Evolutionary conservation across 371 early-diverging fungal species (phyloP).

Genomic region (Basidiobolus meristosporus): DNA sequence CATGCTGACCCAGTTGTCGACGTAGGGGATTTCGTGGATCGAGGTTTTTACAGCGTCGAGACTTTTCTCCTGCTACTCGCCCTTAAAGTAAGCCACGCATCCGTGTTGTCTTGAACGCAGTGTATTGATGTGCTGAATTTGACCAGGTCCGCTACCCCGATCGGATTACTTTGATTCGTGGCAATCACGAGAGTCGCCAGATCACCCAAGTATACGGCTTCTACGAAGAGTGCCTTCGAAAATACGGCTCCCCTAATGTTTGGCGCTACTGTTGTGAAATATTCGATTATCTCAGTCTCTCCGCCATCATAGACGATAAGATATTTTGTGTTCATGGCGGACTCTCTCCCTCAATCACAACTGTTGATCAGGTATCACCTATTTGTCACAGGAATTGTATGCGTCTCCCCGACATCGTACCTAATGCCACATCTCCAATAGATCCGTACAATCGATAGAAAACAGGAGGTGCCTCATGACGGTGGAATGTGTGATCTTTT

Average conservation of each 20-base stretch:
- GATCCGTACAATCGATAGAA: slow-evolving; percentile 92
- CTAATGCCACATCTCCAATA: slow-evolving; percentile 3
- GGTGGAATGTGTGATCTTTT: slow-evolving; percentile 98
- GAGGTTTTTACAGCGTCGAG: slow-evolving; percentile 97
- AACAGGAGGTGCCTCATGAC: slow-evolving; percentile 97
- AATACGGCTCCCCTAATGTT: slow-evolving; percentile 92
- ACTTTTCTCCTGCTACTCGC: slow-evolving; percentile 95
- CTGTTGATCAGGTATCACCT: slow-evolving; percentile 91
- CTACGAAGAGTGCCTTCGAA: slow-evolving; percentile 96
- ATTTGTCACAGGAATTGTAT: too few relatives aligned
- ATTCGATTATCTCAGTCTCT: slow-evolving; percentile 89
- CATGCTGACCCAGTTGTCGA: background rate
- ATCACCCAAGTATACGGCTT: too few relatives aligned
- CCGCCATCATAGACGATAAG: slow-evolving; percentile 85
- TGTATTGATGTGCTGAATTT: too few relatives aligned
- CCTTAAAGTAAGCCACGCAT: slow-evolving; percentile 52
- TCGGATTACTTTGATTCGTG: slow-evolving; percentile 92
- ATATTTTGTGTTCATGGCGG: slow-evolving; percentile 98
- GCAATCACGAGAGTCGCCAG: too few relatives aligned
- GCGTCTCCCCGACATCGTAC: too few relatives aligned
- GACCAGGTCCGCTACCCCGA: slow-evolving; percentile 77
- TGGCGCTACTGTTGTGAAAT: slow-evolving; percentile 98
- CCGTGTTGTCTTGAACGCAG: too few relatives aligned
- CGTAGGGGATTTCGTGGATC: slow-evolving; percentile 97
- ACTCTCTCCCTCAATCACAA: slow-evolving; percentile 79